A percentile compares a stretch with the other conserved stretches of the same genome.
Evolutionary conservation across 75 land plant genomes (phyloP).

Genomic region (Isoetes taiwanensis): DNA sequence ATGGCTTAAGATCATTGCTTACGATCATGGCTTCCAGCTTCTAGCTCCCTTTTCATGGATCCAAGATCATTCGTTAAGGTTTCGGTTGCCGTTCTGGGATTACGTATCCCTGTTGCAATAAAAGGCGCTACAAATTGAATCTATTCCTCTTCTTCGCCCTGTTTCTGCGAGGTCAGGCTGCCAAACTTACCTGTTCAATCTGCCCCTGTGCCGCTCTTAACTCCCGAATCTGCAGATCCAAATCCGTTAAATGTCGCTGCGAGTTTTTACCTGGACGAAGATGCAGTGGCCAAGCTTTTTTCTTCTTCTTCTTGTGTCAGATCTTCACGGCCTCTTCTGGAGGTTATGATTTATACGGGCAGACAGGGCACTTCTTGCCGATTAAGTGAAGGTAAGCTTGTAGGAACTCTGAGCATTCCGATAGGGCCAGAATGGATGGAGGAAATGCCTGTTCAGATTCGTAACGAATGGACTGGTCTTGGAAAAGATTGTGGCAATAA

Average conservation of each 20-base stretch:
- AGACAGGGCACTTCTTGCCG: conserved; percentile 45
- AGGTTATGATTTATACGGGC: conserved; percentile 50
- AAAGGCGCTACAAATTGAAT: conserved; percentile 48
- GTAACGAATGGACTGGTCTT: conserved; percentile 79
- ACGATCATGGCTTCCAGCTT: no score
- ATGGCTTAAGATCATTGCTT: no score
- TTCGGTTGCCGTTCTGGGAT: conserved; percentile 49
- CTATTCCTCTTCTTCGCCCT: conserved; percentile 51
- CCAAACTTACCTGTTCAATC: conserved; percentile 36
- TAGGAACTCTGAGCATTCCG: conserved; percentile 48
- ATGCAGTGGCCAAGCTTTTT: conserved; percentile 40
- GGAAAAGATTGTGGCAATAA: conserved; percentile 27
- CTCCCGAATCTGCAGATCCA: conserved; percentile 16
- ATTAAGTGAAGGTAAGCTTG: conserved; percentile 31
- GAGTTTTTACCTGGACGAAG: conserved; percentile 49
- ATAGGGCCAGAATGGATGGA: conserved; percentile 52
- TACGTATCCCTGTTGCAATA: conserved; percentile 49
- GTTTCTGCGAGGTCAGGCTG: conserved; percentile 50
- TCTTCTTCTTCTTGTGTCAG: conserved; percentile 18
- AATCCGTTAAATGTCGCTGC: conserved; percentile 28
- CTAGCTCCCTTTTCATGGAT: conserved; percentile 36
- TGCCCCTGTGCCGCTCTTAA: conserved; percentile 34
- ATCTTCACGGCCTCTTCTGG: conserved; percentile 21
- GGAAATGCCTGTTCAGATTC: conserved; percentile 42
- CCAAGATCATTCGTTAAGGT: conserved; percentile 65